Conservation (phyloP, 768 basidiomycete genomes). For the Phanerochaete carnosa region DNA sequence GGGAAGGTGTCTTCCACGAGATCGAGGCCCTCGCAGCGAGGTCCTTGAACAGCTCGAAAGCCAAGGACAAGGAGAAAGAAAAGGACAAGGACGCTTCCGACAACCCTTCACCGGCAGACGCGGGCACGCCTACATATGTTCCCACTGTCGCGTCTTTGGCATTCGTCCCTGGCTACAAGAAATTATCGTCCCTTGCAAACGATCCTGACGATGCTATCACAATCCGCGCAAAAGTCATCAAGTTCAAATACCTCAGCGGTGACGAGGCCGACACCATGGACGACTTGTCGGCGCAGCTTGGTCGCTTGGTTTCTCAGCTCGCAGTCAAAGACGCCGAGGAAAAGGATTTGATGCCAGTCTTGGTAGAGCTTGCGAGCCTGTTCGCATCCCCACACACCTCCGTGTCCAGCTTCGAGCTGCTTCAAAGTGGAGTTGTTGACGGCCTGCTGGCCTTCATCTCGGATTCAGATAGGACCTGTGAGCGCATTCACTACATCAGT, state of each 20-base stretch:
- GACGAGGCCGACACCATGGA: slow-evolving; percentile 57
- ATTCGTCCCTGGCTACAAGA: slow-evolving; percentile 62
- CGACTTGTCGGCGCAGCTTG: slow-evolving; percentile 60
- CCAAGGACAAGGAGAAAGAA: slow-evolving; percentile 40
- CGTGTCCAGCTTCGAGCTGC: slow-evolving; percentile 92
- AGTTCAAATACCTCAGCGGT: slow-evolving; percentile 70
- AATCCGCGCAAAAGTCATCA: slow-evolving; percentile 84
- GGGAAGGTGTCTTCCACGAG: slow-evolving; percentile 97
- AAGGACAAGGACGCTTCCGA: slow-evolving; percentile 31
- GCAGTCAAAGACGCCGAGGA: slow-evolving; percentile 54
- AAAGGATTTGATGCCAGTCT: slow-evolving; percentile 53
- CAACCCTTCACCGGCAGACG: slow-evolving; percentile 39
- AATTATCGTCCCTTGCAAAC: slow-evolving; percentile 60
- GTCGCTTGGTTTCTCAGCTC: slow-evolving; percentile 63
- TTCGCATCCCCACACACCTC: slow-evolving; percentile 75
- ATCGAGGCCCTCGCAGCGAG: slow-evolving; percentile 75
- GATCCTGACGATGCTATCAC: slow-evolving; percentile 92
- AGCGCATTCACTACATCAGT: slow-evolving; percentile 23
- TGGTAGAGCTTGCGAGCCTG: slow-evolving; percentile 75
- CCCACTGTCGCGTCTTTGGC: slow-evolving; percentile 40
- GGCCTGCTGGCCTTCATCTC: slow-evolving; percentile 80
- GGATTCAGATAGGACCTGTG: slow-evolving; percentile 58
- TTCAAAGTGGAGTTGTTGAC: slow-evolving; percentile 92
- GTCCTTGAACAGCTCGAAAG: slow-evolving; percentile 51
- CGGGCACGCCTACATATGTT: slow-evolving; percentile 30